Conservation (phyloP, 2,329 filamentous ascomycete species). For the Arthrobotrys conoides region DNA sequence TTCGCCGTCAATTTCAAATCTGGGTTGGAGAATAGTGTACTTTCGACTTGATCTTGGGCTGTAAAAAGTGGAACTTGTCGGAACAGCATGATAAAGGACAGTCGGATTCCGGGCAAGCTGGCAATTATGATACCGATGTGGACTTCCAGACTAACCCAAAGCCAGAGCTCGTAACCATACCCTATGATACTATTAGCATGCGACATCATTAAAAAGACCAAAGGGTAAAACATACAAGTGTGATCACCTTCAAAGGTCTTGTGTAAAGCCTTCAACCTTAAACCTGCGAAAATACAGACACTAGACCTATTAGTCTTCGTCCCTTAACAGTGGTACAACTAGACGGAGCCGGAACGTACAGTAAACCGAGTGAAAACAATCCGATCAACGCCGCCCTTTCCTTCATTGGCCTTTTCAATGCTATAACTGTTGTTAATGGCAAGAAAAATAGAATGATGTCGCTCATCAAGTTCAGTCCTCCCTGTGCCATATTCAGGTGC, state of each 20-base stretch:
- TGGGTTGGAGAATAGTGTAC: conserved; percentile 49
- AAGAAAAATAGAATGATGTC: conserved; percentile 55
- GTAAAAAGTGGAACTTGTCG: conserved; percentile 48
- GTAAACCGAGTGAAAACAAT: conserved; percentile 42
- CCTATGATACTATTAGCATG: conserved; percentile 28
- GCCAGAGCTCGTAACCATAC: conserved; percentile 58
- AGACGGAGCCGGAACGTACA: conserved; percentile 29
- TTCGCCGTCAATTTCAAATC: conserved; percentile 33
- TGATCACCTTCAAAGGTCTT: conserved; percentile 54
- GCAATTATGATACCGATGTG: conserved; percentile 59
- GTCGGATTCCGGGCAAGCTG: conserved; percentile 54
- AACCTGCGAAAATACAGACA: conserved; percentile 50
- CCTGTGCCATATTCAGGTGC: conserved; percentile 52
- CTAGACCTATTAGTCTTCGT: conserved; percentile 5
- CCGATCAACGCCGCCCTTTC: conserved; percentile 44
- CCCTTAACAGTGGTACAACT: neutral
- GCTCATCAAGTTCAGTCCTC: conserved; percentile 45
- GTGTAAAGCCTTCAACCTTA: conserved; percentile 45
- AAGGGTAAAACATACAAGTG: conserved; percentile 34
- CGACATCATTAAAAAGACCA: neutral
- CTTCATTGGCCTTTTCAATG: conserved; percentile 47
- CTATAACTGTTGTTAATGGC: conserved; percentile 42
- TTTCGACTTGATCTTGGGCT: conserved; percentile 45
- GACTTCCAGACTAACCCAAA: conserved; percentile 57
- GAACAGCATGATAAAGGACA: conserved; percentile 43